phyloP scores from a whole-genome alignment of 2,329 filamentous ascomycete genomes.

The Aspergillus alliaceus region DNA sequence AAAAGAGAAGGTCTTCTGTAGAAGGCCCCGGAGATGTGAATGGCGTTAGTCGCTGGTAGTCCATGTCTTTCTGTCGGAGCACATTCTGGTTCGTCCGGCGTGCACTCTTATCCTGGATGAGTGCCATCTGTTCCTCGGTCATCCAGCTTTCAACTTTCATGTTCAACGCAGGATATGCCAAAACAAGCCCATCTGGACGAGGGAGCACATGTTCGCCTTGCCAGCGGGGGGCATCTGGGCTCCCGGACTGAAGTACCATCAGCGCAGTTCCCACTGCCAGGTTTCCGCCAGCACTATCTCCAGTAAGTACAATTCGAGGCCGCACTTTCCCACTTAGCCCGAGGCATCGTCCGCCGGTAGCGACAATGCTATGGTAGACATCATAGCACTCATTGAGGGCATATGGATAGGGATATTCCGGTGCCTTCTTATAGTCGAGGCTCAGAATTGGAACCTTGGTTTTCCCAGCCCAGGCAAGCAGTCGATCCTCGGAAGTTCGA shows the following conservation, averaged over 20 bases:
- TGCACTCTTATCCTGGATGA: constrained; percentile 81
- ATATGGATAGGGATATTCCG: constrained; percentile 81
- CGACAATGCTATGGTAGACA: constrained; percentile 73
- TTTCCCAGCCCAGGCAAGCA: constrained; percentile 88
- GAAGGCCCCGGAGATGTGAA: constrained; percentile 75
- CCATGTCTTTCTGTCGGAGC: constrained; percentile 79
- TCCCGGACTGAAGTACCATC: constrained; percentile 81
- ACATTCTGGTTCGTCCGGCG: constrained; percentile 77
- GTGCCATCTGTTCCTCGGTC: constrained; percentile 94
- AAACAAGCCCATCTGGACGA: constrained; percentile 73
- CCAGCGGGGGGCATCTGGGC: constrained; percentile 56
- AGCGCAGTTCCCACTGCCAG: constrained; percentile 77
- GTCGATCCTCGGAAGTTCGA: constrained; percentile 89
- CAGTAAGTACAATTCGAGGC: constrained; percentile 71
- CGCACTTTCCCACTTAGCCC: constrained; percentile 66
- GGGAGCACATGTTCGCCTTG: constrained; percentile 63
- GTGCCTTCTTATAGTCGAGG: constrained; percentile 85
- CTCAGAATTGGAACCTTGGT: constrained; percentile 87
- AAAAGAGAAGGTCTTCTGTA: constrained; percentile 58
- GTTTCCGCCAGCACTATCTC: constrained; percentile 82
- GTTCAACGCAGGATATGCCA: constrained; percentile 87
- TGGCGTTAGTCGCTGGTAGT: constrained; percentile 78
- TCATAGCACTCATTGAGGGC: constrained; percentile 86
- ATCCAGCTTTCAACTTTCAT: constrained; percentile 99
- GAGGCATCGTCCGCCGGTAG: constrained; percentile 71